A percentile compares a stretch with the other conserved stretches of the same genome.
phyloP scores from a whole-genome alignment of 2,329 filamentous ascomycete genomes.

The Exophiala bonariae region DNA sequence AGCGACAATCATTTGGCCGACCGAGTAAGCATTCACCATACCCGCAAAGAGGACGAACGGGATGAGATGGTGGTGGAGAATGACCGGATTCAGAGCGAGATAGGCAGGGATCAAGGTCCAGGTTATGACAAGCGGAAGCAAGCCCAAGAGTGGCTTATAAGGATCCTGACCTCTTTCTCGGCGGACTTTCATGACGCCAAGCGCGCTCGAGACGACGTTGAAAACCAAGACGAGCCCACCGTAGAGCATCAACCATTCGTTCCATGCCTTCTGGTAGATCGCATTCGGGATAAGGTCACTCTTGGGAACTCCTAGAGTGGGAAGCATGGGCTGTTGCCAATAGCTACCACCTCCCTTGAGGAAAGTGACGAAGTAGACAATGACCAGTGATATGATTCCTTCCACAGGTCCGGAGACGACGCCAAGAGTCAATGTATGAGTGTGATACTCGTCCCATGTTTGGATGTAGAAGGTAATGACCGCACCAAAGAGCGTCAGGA shows the following conservation, averaged over 20 bases:
- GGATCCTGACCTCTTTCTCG: constrained; percentile 69
- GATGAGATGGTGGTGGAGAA: constrained; percentile 79
- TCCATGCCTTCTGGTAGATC: constrained; percentile 80
- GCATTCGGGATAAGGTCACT: constrained; percentile 64
- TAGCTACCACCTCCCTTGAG: constrained; percentile 85
- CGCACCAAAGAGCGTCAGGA: constrained; percentile 78
- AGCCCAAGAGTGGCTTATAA: constrained; percentile 69
- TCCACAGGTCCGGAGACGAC: constrained; percentile 93
- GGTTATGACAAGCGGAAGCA: constrained; percentile 75
- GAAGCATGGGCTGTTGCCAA: constrained; percentile 83
- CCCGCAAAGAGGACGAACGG: constrained; percentile 89
- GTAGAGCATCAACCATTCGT: constrained; percentile 89
- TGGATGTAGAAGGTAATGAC: constrained; percentile 97
- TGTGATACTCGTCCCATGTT: constrained; percentile 99
- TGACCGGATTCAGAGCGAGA: constrained; percentile 78
- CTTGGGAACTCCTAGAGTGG: constrained; percentile 67
- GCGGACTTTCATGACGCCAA: constrained; percentile 82
- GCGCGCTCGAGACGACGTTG: constrained; percentile 72
- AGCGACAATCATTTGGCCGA: constrained; percentile 92
- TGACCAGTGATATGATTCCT: constrained; percentile 80
- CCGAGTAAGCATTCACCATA: constrained; percentile 89
- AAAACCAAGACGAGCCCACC: constrained; percentile 77
- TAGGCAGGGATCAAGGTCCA: constrained; percentile 79
- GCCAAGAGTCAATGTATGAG: constrained; percentile 89
- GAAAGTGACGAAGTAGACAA: constrained; percentile 81